A percentile compares a stretch with the other conserved stretches of the same genome.
These are phyloP conservation scores for Bocquillonia castaneifolia DNA, from an alignment of 441 rosid genomes.

Conservation along the genomic window DNA sequence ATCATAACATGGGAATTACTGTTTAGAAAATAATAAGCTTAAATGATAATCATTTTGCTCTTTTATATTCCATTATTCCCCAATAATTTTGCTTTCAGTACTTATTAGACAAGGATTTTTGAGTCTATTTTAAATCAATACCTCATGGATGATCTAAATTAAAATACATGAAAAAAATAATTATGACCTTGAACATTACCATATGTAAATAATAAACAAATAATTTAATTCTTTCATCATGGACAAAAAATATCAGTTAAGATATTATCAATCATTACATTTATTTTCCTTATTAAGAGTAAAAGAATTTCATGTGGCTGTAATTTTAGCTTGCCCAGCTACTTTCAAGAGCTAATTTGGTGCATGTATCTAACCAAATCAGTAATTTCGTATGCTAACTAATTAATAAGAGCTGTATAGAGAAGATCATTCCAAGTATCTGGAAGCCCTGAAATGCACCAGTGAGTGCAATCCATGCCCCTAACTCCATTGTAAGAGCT, in stretches of 20 bases:
- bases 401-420: constrained; percentile 34
- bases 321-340: not conserved
- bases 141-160: not conserved
- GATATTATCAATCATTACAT: no score
- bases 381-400: not conserved
- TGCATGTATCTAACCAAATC: no score
- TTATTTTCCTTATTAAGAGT: not conserved
- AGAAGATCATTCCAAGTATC: constrained; percentile 91
- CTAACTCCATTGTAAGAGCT: constrained; percentile 46
- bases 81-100: not conserved
- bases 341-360: not conserved
- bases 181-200: no score
- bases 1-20: no score
- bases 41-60: not conserved
- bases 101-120: not conserved
- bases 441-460: constrained; percentile 89
- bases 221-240: not conserved
- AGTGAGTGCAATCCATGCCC: constrained; percentile 78
- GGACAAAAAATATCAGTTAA: not conserved
- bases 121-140: not conserved
- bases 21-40: not conserved
- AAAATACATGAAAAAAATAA: no score
- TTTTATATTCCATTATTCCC: not conserved
- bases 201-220: not conserved
- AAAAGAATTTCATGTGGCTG: not conserved